Conservation (phyloP, 192 early-diverging fungal genomes). For the Geosiphon pyriformis region DNA sequence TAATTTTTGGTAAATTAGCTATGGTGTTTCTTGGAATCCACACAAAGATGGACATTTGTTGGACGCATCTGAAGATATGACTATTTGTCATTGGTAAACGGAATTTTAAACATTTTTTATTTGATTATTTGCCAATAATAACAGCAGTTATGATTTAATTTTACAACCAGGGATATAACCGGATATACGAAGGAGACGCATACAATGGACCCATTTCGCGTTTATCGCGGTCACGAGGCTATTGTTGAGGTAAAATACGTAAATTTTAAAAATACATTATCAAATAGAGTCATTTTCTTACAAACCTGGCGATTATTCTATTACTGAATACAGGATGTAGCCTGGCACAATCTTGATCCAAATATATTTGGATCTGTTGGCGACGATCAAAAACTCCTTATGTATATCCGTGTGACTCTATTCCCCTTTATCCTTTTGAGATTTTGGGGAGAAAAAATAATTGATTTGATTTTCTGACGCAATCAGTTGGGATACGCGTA, state of each 20-base stretch:
- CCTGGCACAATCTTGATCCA: constrained; percentile 82
- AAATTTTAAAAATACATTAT: neutral
- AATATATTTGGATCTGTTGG: constrained; percentile 94
- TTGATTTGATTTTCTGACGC: neutral
- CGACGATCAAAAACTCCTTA: constrained; percentile 87
- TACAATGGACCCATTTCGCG: constrained; percentile 68
- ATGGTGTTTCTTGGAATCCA: constrained; percentile 92
- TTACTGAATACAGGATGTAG: constrained; percentile 63
- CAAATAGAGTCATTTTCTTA: too few relatives aligned
- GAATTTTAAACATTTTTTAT: too few relatives aligned
- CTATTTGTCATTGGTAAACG: constrained; percentile 81
- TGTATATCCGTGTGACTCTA: constrained; percentile 49
- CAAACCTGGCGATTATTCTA: too few relatives aligned
- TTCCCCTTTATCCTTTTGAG: too few relatives aligned
- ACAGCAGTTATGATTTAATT: too few relatives aligned
- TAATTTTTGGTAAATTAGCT: constrained; percentile 37
- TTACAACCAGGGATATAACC: constrained; percentile 69
- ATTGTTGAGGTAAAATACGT: constrained; percentile 68
- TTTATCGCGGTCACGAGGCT: constrained; percentile 82
- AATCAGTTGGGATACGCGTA: constrained; percentile 89
- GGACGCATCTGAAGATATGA: constrained; percentile 88
- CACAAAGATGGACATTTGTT: constrained; percentile 72
- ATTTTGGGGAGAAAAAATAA: constrained; percentile 1
- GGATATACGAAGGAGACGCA: constrained; percentile 69
- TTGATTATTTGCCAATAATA: too few relatives aligned